Evolutionary conservation across 1,284 basidiomycete genomes (phyloP).

Genomic region (Ceraceosorus bombacis): DNA sequence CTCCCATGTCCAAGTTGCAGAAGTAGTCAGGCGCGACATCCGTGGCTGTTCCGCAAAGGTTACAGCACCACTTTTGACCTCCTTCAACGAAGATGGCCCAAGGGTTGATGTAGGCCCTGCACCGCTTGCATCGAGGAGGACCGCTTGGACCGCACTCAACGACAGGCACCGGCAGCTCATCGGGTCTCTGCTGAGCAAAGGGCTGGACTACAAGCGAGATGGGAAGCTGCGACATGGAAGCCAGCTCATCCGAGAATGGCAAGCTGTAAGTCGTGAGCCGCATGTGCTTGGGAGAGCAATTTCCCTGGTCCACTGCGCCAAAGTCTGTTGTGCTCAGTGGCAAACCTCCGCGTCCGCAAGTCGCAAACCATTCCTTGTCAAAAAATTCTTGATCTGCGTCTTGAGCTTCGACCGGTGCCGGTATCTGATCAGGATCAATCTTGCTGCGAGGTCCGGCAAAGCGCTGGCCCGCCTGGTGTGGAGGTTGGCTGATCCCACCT

Average conservation of each 20-base stretch:
- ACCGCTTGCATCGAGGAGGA: constrained; percentile 76
- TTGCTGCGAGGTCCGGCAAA: constrained; percentile 61
- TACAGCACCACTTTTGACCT: constrained; percentile 84
- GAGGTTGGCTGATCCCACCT: constrained; percentile 45
- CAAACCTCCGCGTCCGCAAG: constrained; percentile 59
- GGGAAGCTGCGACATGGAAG: constrained; percentile 70
- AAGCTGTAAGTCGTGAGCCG: constrained; percentile 64
- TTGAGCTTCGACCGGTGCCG: constrained; percentile 76
- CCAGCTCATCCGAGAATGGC: constrained; percentile 71
- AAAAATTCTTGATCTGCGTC: constrained; percentile 77
- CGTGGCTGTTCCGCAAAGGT: constrained; percentile 75
- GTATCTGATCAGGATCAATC: constrained; percentile 84
- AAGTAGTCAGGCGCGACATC: constrained; percentile 68
- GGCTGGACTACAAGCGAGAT: constrained; percentile 81
- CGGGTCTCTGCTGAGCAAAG: constrained; percentile 71
- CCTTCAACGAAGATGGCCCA: constrained; percentile 84
- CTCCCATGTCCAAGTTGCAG: constrained; percentile 70
- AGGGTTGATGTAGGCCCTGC: constrained; percentile 87
- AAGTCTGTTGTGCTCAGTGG: constrained; percentile 83
- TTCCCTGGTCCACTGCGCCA: constrained; percentile 82
- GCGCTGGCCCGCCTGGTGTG: constrained; percentile 50
- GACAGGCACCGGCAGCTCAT: constrained; percentile 60
- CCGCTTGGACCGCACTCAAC: constrained; percentile 62
- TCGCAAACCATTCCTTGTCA: constrained; percentile 68
- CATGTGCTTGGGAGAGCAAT: constrained; percentile 63